phyloP scores from a whole-genome alignment of 169 alveolate species.

The Hepatocystis sp. region DNA sequence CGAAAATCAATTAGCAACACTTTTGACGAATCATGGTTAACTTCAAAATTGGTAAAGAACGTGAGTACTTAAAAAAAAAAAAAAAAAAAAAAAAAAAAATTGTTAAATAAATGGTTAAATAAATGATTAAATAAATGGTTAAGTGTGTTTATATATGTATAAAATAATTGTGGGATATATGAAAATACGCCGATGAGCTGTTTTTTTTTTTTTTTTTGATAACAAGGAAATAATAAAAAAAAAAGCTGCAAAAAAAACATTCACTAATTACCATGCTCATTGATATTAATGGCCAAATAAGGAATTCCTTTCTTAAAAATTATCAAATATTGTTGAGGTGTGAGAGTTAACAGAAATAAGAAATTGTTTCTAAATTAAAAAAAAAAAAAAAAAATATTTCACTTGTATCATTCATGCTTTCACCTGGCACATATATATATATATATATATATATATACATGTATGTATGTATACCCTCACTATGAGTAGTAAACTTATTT shows the following conservation, averaged over 20 bases:
- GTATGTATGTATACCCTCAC: too few species aligned
- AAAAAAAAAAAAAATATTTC: constrained; percentile 10
- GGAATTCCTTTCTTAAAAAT: constrained; percentile 28
- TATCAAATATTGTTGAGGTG: constrained; percentile 57
- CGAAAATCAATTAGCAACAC: constrained; percentile 17
- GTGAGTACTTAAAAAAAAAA: constrained; percentile 24
- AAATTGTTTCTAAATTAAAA: constrained; percentile 23
- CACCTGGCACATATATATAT: background rate
- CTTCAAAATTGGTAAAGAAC: constrained; percentile 29
- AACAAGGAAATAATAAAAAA: background rate
- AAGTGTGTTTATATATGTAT: background rate
- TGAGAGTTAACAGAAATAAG: constrained; percentile 32
- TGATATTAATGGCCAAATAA: constrained; percentile 57
- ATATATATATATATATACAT: too few species aligned
- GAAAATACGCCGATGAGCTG: too few species aligned
- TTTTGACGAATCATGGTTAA: constrained; percentile 18
- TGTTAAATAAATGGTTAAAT: too few species aligned
- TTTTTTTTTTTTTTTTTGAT: too few species aligned
- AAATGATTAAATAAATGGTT: background rate
- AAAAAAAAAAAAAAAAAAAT: constrained; percentile 7
- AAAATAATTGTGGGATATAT: background rate
- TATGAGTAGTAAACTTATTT: too few species aligned
- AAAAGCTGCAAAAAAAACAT: background rate
- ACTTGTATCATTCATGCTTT: background rate
- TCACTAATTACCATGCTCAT: constrained; percentile 23